These are phyloP conservation scores for Cyclostephanos invisitatus DNA, from an alignment of 108 stramenopile genomes.

Conservation along the genomic window DNA sequence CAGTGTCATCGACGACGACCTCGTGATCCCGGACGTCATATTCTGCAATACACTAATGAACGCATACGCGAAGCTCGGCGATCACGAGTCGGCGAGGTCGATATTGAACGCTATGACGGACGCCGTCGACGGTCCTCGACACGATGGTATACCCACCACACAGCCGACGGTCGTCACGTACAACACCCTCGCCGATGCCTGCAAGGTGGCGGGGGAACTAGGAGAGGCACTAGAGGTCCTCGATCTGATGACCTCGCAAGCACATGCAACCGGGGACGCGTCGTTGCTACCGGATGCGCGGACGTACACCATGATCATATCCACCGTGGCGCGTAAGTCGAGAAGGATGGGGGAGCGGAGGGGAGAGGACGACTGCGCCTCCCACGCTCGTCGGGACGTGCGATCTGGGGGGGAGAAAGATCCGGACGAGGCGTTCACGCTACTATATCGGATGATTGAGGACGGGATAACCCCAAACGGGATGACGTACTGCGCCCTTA, in stretches of 20 bases:
- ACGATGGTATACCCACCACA: conserved; percentile 54
- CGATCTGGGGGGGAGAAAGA: conserved; percentile 58
- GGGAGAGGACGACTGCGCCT: background rate
- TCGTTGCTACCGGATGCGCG: conserved; percentile 62
- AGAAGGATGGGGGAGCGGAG: conserved; percentile 29
- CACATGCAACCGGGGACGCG: conserved; percentile 43
- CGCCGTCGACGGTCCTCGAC: too few species aligned
- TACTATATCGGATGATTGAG: conserved; percentile 70
- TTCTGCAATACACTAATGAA: conserved; percentile 90
- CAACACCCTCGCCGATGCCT: conserved; percentile 85
- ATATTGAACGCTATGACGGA: conserved; percentile 70
- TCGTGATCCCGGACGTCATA: conserved; percentile 69
- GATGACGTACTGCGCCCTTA: conserved; percentile 85
- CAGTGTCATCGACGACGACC: conserved; percentile 11
- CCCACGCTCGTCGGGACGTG: conserved; percentile 20
- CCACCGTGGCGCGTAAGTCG: conserved; percentile 70
- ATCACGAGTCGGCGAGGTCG: conserved; percentile 57
- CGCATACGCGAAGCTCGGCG: conserved; percentile 76
- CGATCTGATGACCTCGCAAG: conserved; percentile 34
- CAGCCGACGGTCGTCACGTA: conserved; percentile 77
- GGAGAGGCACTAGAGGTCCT: conserved; percentile 65
- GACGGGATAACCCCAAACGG: conserved; percentile 75
- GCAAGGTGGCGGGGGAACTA: conserved; percentile 74
- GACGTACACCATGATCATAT: conserved; percentile 84
- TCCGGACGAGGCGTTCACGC: conserved; percentile 74